Conservation (phyloP, 2,329 filamentous ascomycete genomes). For the Botrytis cinerea region DNA sequence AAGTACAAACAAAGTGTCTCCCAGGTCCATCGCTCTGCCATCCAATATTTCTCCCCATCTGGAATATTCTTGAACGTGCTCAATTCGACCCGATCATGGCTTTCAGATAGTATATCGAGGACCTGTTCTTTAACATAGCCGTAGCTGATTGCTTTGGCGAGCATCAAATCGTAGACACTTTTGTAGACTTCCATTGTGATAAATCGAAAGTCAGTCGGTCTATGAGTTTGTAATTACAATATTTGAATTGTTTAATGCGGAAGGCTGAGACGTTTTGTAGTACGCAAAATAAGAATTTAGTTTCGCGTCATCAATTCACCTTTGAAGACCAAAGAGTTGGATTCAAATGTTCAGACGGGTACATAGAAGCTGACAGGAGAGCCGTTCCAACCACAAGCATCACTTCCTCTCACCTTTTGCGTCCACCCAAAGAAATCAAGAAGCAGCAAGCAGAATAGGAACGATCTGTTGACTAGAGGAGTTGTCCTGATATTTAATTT, state of each 20-base stretch:
- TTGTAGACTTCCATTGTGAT: neutral
- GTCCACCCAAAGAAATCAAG: neutral
- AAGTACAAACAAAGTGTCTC: neutral
- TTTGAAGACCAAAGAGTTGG: neutral
- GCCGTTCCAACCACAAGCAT: neutral
- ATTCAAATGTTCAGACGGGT: neutral
- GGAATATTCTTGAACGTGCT: neutral
- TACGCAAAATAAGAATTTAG: too few species aligned
- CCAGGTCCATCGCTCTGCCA: slow-evolving; percentile 2
- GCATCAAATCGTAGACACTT: neutral
- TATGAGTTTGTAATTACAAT: neutral
- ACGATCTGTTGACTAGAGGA: too few species aligned
- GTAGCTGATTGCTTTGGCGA: neutral
- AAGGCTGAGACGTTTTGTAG: neutral
- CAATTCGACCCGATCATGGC: neutral
- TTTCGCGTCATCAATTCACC: neutral
- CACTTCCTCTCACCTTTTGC: neutral
- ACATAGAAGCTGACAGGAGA: neutral
- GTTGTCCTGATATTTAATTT: neutral
- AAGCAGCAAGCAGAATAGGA: neutral
- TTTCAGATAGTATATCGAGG: neutral
- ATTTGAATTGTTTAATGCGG: neutral
- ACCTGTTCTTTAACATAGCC: slow-evolving; percentile 8
- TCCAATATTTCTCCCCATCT: neutral
- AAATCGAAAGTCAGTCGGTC: neutral